Percentiles rank a stretch among this genome's conserved stretches.
Evolutionary conservation across 2,329 filamentous ascomycete species (phyloP).

Genomic region (Venturia carpophila): DNA sequence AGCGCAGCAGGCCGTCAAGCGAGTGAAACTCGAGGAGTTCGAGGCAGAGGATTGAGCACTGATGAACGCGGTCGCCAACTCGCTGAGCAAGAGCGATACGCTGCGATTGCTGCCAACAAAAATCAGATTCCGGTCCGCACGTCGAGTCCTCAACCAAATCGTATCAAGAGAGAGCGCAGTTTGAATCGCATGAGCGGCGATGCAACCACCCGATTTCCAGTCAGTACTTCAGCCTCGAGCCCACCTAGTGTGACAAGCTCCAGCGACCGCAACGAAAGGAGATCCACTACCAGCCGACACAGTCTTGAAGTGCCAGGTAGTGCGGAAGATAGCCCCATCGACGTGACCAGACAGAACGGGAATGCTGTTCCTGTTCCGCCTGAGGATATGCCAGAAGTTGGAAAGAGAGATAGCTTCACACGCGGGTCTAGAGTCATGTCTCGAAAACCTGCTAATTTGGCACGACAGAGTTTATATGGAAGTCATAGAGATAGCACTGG

Average conservation of each 20-base stretch:
- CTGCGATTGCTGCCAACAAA: constrained; percentile 51
- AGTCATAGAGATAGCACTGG: constrained; percentile 30
- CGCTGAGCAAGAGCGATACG: constrained; percentile 87
- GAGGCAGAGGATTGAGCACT: constrained; percentile 77
- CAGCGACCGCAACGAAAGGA: constrained; percentile 29
- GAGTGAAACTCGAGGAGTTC: not conserved
- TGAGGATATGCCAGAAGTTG: not conserved
- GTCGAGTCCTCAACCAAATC: constrained; percentile 58
- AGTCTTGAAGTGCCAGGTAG: constrained; percentile 76
- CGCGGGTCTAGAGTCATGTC: not conserved
- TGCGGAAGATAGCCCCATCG: constrained; percentile 38
- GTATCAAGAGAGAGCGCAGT: constrained; percentile 30
- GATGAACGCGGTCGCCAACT: constrained; percentile 93
- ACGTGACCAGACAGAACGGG: not conserved
- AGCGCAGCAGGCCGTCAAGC: constrained; percentile 49
- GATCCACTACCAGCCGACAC: constrained; percentile 40
- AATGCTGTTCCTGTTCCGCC: not conserved
- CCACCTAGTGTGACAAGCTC: constrained; percentile 45
- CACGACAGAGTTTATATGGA: constrained; percentile 28
- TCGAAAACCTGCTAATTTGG: constrained; percentile 13
- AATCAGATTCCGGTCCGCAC: constrained; percentile 51
- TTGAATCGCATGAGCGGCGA: constrained; percentile 68
- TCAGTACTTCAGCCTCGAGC: constrained; percentile 53
- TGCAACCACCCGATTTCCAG: constrained; percentile 68
- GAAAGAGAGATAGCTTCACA: constrained; percentile 13